Evolutionary conservation across 148 eudicot species (phyloP).

Genomic region (Silene latifolia): DNA sequence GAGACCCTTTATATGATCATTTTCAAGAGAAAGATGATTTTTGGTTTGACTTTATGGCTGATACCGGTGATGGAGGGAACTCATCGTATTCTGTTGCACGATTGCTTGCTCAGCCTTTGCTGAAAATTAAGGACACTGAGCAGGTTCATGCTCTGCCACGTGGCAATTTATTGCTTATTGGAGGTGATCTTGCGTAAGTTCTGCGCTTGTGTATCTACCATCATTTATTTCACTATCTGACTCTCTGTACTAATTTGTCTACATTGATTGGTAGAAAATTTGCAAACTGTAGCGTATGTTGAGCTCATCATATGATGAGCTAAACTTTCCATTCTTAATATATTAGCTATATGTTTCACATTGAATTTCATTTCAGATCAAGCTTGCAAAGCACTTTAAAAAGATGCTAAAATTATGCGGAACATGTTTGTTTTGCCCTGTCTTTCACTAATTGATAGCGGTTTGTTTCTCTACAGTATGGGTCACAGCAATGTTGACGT

Average conservation of each 20-base stretch:
- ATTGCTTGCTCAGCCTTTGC: conserved; percentile 81
- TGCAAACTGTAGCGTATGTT: background rate
- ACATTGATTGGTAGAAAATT: no score
- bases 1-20: conserved; percentile 78
- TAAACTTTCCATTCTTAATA: background rate
- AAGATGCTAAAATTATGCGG: background rate
- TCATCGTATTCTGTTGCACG: conserved; percentile 80
- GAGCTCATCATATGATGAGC: background rate
- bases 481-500: background rate
- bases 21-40: conserved; percentile 69
- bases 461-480: background rate
- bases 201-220: background rate
- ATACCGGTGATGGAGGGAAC: conserved; percentile 99
- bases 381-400: background rate
- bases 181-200: conserved; percentile 99
- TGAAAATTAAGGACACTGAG: conserved; percentile 35
- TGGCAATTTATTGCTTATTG: conserved; percentile 74
- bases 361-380: background rate
- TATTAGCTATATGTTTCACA: background rate
- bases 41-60: conserved; percentile 99
- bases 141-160: conserved; percentile 46
- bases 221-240: no score
- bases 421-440: background rate
- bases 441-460: background rate
- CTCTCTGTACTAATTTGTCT: no score